These are phyloP conservation scores for Colletotrichum kahawae DNA, from an alignment of 2,329 filamentous ascomycete genomes.

Conservation along the genomic window DNA sequence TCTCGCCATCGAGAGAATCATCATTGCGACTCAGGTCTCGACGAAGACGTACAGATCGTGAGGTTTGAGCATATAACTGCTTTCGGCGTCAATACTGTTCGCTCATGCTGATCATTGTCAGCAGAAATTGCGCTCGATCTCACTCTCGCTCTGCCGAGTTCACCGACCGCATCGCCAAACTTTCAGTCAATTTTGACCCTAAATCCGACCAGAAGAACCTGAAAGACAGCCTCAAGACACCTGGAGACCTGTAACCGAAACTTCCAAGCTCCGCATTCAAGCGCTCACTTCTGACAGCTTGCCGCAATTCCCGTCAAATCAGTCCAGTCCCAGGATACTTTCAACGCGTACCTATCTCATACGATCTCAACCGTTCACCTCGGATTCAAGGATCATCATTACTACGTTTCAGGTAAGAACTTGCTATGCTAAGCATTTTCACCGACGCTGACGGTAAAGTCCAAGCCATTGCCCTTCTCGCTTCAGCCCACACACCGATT, in stretches of 20 bases:
- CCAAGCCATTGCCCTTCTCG: not conserved
- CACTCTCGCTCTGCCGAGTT: not conserved
- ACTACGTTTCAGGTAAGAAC: not conserved
- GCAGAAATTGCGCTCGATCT: not conserved
- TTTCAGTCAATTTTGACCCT: not conserved
- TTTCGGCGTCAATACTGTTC: not conserved
- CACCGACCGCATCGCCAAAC: not conserved
- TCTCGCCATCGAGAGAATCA: not conserved
- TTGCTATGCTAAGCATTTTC: not conserved
- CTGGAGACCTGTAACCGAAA: no score
- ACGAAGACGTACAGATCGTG: not conserved
- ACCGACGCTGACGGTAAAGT: not conserved
- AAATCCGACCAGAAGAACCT: not conserved
- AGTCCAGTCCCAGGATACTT: not conserved
- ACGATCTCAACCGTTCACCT: not conserved
- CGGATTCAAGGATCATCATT: not conserved
- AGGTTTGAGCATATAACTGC: not conserved
- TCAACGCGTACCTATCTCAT: not conserved
- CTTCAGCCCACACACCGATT: not conserved
- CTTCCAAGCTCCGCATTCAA: not conserved
- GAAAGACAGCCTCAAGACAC: no score
- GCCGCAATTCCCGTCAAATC: not conserved
- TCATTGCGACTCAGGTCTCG: not conserved
- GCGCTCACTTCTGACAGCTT: not conserved
- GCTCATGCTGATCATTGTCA: not conserved